Evolutionary conservation across 805 yeast species (phyloP), one percentile per base, ranked within the genome.

Genomic region (Zygotorulaspora danielsina): DNA sequence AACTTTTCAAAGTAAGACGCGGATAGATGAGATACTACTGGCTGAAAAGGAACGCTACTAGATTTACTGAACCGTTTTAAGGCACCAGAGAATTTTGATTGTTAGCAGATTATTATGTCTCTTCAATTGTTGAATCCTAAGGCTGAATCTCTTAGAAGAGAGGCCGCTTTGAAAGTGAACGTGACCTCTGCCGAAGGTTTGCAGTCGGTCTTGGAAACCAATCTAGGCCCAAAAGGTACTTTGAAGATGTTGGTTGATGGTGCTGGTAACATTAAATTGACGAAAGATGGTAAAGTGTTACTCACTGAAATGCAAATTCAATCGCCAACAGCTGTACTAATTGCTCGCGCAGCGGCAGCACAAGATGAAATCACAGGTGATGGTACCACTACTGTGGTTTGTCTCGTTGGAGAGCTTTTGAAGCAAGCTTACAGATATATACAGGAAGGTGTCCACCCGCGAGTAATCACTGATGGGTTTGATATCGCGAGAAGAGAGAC

Each of bases 281-380:
- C 98, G 38, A 93, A 93, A 60, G 98, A 93, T 63, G 98, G 98
- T 38, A 89, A 90, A 60, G 97, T 93, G 6, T 70, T 93, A 41
- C 71, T 93, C 44, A 77, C 84, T 28, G 98, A 93, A 61, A 93
- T 93, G 98, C 98, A 93, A 67, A 90, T 90, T 65, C 93, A 84
- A 61, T 80, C 84, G 47, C 94, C 94, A 8, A 84, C 94, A 3
- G 94, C 94, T 0, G 84, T 84, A 24, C 78, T 84, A 84, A 84
- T 84, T 66, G 95, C 98, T 2, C 76, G 97, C 50, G 98, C 97
- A 10, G 98, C 98, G 35, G 79, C 96, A 32, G 97, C 98, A 0
- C 98, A 93, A 66, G 98, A 93, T 64, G 98, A 93, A 65, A 87
- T 93, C 59, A 85, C 97, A n/a, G 98, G 98, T 36, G 98, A 93